These are phyloP conservation scores for Diaporthe citrichinensis DNA, from an alignment of 2,329 filamentous ascomycete species.

Conservation along the genomic window DNA sequence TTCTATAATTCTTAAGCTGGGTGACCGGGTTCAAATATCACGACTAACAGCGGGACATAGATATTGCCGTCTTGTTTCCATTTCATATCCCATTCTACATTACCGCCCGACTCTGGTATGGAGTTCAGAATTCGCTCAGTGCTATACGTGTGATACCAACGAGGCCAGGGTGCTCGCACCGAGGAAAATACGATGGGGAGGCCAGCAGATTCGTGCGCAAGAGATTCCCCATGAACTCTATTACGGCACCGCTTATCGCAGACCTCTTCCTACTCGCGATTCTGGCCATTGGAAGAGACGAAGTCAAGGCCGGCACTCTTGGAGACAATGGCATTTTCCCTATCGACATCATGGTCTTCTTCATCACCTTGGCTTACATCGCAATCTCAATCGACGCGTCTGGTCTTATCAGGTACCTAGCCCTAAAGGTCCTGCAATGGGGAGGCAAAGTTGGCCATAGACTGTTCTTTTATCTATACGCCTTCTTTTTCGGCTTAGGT, in stretches of 20 bases:
- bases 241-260: conserved; percentile 77
- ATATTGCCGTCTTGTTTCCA: conserved; percentile 10
- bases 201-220: neutral
- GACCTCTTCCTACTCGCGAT: conserved; percentile 82
- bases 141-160: neutral
- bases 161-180: neutral
- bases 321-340: conserved; percentile 76
- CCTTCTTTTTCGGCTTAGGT: conserved; percentile 78
- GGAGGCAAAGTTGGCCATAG: conserved; percentile 76
- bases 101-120: neutral
- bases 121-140: neutral
- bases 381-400: conserved; percentile 84
- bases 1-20: neutral
- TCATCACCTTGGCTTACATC: conserved; percentile 81
- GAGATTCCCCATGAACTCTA: conserved; percentile 7
- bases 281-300: conserved; percentile 73
- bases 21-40: neutral
- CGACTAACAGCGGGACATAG: neutral
- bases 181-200: neutral
- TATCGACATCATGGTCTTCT: conserved; percentile 83
- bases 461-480: conserved; percentile 80
- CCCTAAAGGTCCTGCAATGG: conserved; percentile 78
- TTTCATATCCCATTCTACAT: neutral
- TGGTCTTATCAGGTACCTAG: conserved; percentile 79
- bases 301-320: conserved; percentile 77